Base-by-base conservation (phyloP, 2,329 filamentous ascomycete species). In the Diaporthe ilicicola region DNA sequence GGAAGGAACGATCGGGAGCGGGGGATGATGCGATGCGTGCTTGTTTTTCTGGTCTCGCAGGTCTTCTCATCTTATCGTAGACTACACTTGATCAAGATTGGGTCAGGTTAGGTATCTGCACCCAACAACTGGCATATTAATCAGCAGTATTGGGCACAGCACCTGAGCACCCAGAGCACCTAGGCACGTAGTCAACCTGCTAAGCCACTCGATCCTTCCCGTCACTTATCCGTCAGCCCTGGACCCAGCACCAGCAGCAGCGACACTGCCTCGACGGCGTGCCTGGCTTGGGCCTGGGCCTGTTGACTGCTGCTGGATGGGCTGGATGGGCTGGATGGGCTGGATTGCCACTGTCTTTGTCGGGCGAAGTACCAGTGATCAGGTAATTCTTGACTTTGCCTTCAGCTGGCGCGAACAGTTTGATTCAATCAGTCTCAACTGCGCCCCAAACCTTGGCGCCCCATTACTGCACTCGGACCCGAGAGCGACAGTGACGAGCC, bases 401-500 rank as follows among this genome's bases (percentile, higher is more conserved):
- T 61, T 64, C 59, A 64, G 59, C 59, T 64, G 59, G 59, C 29
- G 59, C 39, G 8, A 9, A 12, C n/a, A 13, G n/a, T 5, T 62
- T 48, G 56, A 62, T 48, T 50, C 59, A 64, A 24, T 64, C 44
- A 22, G 19, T 27, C 19, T 17, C 29, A 29, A 29, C 65, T 55
- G 51, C 51, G 65, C 65, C 65, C 13, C 65, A 51, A 67, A 48
- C 17, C 65, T 67, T 67, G 65, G 65, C 65, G 29, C 50, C 29
- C 42, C 39, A 29, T 56, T 19, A 29, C 65, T 34, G 19, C n/a
- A 24, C 34, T 34, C 6, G 46, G 65, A 56, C 51, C 51, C 65
- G 51, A 56, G 24, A 22, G 48, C 34, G 34, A 54, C 48, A 42
- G 46, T 53, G 34, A 50, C 46, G 32, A 48, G 15, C 15, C 22